A percentile compares a stretch with the other conserved stretches of the same genome.
phyloP scores from a whole-genome alignment of 1,284 basidiomycete species.

The Ustilago crameri region DNA sequence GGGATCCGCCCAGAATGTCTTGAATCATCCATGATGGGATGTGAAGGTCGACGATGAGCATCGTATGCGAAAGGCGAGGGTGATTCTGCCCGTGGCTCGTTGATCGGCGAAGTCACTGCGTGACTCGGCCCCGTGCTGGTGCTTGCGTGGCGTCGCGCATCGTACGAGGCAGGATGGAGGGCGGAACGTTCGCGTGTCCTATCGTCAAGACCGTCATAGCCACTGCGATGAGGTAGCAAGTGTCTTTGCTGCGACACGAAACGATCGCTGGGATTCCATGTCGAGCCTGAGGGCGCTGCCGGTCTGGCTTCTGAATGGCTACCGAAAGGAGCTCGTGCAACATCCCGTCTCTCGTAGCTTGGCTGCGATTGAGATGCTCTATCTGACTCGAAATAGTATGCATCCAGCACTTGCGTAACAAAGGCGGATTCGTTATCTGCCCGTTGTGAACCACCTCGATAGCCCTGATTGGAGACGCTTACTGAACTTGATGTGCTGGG shows the following conservation, averaged over 20 bases:
- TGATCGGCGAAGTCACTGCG: neutral
- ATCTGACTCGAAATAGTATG: conserved; percentile 23
- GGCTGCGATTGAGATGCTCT: conserved; percentile 10
- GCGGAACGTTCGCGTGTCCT: neutral
- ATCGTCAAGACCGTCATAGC: neutral
- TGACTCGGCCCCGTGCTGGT: neutral
- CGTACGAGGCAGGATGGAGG: neutral
- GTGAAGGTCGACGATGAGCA: conserved; percentile 18
- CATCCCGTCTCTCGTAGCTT: conserved; percentile 1
- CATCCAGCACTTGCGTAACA: conserved; percentile 24
- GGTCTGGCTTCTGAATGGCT: neutral
- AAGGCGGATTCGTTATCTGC: conserved; percentile 10
- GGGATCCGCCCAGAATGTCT: neutral
- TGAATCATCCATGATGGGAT: conserved; percentile 1
- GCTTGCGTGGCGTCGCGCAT: conserved; percentile 3
- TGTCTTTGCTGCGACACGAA: neutral
- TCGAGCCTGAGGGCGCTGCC: conserved; percentile 8
- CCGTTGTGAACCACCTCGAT: neutral
- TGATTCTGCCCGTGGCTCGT: conserved; percentile 14
- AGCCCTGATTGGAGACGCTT: conserved; percentile 7
- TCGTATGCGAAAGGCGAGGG: conserved; percentile 47
- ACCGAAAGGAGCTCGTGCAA: neutral
- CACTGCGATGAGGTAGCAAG: neutral
- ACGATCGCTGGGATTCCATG: neutral
- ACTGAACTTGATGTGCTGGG: conserved; percentile 15